A percentile compares a stretch with the other conserved stretches of the same genome.
Evolutionary conservation across 129 eudicot genomes (phyloP).

Genomic region (Mikania micrantha): DNA sequence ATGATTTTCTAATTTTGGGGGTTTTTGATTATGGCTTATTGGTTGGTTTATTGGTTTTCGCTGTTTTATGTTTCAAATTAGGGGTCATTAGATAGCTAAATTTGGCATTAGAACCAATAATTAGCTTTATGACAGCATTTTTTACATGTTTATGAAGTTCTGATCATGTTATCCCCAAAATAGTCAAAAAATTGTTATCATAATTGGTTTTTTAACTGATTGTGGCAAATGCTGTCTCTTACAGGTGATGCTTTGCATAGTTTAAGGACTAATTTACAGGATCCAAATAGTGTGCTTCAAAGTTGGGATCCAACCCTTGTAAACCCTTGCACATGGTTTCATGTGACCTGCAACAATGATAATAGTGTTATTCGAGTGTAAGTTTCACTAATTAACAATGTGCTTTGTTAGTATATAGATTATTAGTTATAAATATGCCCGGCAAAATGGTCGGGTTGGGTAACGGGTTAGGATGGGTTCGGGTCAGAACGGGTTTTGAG

Average conservation of each 20-base stretch:
- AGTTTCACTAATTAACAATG: constrained; percentile 2
- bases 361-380: constrained; percentile 87
- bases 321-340: constrained; percentile 92
- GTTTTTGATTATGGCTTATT: background rate
- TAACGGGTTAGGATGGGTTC: no score
- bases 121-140: background rate
- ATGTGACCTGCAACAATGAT: constrained; percentile 84
- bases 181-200: background rate
- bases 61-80: background rate
- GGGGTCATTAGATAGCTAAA: constrained; percentile 9
- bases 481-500: no score
- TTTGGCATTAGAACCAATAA: background rate
- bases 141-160: background rate
- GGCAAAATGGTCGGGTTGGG: no score
- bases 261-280: constrained; percentile 47
- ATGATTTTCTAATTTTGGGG: background rate
- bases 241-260: constrained; percentile 81
- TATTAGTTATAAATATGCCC: no score
- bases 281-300: constrained; percentile 70
- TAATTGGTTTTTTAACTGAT: background rate
- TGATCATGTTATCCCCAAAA: background rate
- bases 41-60: no score
- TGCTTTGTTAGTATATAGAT: background rate
- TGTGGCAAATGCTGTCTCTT: background rate
- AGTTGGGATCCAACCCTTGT: constrained; percentile 96